Evolutionary conservation across 2,329 filamentous ascomycete species (phyloP), one percentile per base, ranked within the genome.

Genomic region (Penicillium corylophilum): DNA sequence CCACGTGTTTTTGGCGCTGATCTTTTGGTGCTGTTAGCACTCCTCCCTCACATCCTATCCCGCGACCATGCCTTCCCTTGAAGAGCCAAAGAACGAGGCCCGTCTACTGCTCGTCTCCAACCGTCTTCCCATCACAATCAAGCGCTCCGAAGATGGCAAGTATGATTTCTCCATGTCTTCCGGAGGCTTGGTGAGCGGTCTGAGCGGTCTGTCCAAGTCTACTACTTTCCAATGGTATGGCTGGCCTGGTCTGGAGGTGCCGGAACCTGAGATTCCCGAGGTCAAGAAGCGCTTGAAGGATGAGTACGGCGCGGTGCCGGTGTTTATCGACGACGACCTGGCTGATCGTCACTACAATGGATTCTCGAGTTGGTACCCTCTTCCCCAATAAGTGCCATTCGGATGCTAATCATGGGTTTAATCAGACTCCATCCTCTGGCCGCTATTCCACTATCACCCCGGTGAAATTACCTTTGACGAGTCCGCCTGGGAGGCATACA

Each of bases 381-480:
- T 16, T 7, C 10, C 9, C 7, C 15, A 4, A 9, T 26, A 33
- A 97, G 90, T 95, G 77, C 71, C 16, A 38, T 38, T 38, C 35
- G 87, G 41, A 46, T 59, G 26, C 59, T 63, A 50, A 65, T 50
- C 10, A 10, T 26, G 7, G 24, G 8, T 40, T 24, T 6, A 53
- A 7, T 41, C 24, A 93, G 90, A 99, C 74, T 95, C 90, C 7
- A 97, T 97, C 71, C 86, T 99, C 54, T 99, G 94, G 94, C 94
- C 94, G 2, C 85, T 99, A 35, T 95, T 99, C 79, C 94, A 97
- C 77, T 97, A 97, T 76, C 94, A 99, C 74, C 93, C 94, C 45
- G 93, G 93, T 69, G 93, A 97, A 79, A 96, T 97, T 64, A 96
- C 91, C 40, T 97, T 97, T 71, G 92, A 97, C 75, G 93, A 97